Evolutionary conservation across 2,329 filamentous ascomycete genomes (phyloP).

Genomic region (Aureobasidium musti): DNA sequence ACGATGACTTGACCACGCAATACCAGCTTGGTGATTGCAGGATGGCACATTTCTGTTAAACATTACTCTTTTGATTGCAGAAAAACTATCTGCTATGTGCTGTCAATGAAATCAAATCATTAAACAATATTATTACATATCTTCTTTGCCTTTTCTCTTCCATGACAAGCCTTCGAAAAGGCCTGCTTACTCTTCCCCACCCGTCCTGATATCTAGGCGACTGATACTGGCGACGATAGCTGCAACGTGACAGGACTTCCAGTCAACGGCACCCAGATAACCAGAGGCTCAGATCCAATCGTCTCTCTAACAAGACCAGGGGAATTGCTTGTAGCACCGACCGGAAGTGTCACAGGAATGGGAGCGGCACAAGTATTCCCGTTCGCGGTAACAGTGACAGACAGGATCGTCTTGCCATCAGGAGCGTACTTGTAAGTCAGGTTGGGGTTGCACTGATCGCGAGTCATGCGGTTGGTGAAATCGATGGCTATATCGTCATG

Average conservation of each 20-base stretch:
- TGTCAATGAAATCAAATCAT: background rate
- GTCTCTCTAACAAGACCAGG: constrained; percentile 49
- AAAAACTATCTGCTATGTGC: background rate
- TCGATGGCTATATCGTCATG: constrained; percentile 57
- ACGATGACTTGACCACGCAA: background rate
- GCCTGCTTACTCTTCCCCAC: background rate
- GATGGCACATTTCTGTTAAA: background rate
- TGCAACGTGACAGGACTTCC: constrained; percentile 42
- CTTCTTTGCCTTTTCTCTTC: background rate
- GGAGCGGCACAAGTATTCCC: constrained; percentile 55
- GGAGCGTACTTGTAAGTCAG: constrained; percentile 51
- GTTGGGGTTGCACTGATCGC: constrained; percentile 55
- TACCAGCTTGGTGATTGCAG: background rate
- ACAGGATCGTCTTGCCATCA: constrained; percentile 50
- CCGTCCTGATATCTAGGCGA: background rate
- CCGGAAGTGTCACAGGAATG: constrained; percentile 59
- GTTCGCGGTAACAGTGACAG: constrained; percentile 53
- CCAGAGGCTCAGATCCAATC: constrained; percentile 52
- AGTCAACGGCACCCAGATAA: constrained; percentile 45
- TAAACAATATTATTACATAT: background rate
- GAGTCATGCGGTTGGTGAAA: constrained; percentile 57
- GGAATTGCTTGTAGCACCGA: constrained; percentile 48
- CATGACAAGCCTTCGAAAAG: background rate
- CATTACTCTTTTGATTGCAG: background rate
- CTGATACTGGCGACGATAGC: constrained; percentile 34